Base-by-base conservation (phyloP, 495 filamentous ascomycete genomes). In the Xylaria scruposa region DNA sequence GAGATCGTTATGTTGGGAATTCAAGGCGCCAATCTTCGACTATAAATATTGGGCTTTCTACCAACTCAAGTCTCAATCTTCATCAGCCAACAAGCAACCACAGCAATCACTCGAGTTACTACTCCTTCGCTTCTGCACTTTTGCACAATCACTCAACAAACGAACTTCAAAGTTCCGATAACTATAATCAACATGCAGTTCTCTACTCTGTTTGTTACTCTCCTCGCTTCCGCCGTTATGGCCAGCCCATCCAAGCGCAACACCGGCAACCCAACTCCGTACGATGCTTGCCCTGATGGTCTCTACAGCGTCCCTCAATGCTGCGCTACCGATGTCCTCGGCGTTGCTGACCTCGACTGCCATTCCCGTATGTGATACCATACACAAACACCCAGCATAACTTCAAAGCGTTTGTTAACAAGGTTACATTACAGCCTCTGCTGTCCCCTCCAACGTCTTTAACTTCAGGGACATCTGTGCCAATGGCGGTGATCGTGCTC, bases 291-390 rank as follows among this genome's bases (percentile, higher is more conserved):
- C 77, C 36, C 36, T 38, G 68, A 36, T 53, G 76, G 75, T 29
- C 72, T 76, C 42, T 76, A 79, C 46, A 71, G 70, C 68, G 75
- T 40, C 53, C 62, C 76, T 17, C 79, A 78, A 54, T 86, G 84
- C 81, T 86, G 84, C 73, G 79, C 84, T 31, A 82, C 82, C 49
- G 81, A 86, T 62, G 82, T 85, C 47, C 79, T 84, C 29, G 81
- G 81, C 53, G 72, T 86, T 53, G 83, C 81, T 10, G 84, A 86
- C 69, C 76, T 86, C 56, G 78, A 86, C 75, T 86, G 84, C 75
- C n/a, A 40, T 1, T 49, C 69, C 42, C 81, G 84, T 86, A 83
- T 74, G 83, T 74, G 24, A 26, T 31, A 29, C 13, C 42, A 31
- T 63, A 1, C 33, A 17, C 42, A 40, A 7, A 65, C 13, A 29